A percentile compares a stretch with the other conserved stretches of the same genome.
These are phyloP conservation scores for Lanmaoa pseudosensibilis DNA, from an alignment of 768 basidiomycete genomes.

Conservation along the genomic window DNA sequence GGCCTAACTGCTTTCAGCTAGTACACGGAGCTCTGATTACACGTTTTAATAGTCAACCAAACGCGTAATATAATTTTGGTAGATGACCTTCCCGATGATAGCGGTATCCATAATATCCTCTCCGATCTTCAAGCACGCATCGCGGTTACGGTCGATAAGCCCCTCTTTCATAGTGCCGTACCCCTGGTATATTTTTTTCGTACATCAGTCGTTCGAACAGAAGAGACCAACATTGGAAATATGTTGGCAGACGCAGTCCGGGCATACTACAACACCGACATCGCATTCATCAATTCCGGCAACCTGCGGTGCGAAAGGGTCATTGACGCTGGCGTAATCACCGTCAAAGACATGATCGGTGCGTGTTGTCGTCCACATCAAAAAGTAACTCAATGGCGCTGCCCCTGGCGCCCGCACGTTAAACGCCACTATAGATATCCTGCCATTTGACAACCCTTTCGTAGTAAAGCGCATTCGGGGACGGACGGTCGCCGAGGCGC, in stretches of 20 bases:
- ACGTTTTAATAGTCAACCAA: slow-evolving; percentile 2
- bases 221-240: slow-evolving; percentile 1
- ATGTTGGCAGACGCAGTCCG: slow-evolving; percentile 19
- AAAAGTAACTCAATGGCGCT: neutral
- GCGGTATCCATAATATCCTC: slow-evolving; percentile 1
- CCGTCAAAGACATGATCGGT: slow-evolving; percentile 18
- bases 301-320: slow-evolving; percentile 6
- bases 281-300: slow-evolving; percentile 5
- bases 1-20: neutral
- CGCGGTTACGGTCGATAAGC: neutral
- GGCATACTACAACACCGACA: slow-evolving; percentile 20
- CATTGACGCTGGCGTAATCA: slow-evolving; percentile 3
- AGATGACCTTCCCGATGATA: slow-evolving; percentile 5
- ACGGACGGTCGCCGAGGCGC: slow-evolving; percentile 1
- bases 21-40: neutral
- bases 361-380: neutral
- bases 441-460: slow-evolving; percentile 5
- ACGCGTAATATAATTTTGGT: slow-evolving; percentile 5
- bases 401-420: too few species aligned
- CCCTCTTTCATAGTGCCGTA: slow-evolving; percentile 1
- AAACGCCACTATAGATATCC: neutral
- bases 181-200: slow-evolving; percentile 10
- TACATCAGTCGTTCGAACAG: neutral
- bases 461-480: slow-evolving; percentile 6
- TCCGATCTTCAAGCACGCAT: neutral